Evolutionary conservation across 2,329 filamentous ascomycete species (phyloP).

Genomic region (Harringtonia lauricola): DNA sequence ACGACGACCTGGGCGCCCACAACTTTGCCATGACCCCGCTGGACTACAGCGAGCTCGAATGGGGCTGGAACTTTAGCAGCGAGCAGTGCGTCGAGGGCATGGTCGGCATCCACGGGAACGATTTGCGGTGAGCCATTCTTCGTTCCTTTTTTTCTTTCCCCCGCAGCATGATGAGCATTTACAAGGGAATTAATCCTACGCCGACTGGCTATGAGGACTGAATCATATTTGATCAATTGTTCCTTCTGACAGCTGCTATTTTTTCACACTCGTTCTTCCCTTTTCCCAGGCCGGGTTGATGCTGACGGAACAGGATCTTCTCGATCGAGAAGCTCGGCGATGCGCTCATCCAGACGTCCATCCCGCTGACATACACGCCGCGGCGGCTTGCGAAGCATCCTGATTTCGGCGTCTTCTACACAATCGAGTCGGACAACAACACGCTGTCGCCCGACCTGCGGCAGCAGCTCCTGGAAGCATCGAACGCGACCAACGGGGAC

Average conservation of each 20-base stretch:
- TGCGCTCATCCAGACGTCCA: constrained; percentile 76
- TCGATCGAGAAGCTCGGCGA: constrained; percentile 78
- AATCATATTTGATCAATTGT: constrained; percentile 73
- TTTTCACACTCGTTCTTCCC: neutral
- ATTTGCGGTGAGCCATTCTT: constrained; percentile 55
- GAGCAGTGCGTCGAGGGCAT: constrained; percentile 90
- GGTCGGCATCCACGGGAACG: constrained; percentile 85
- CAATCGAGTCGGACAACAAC: constrained; percentile 88
- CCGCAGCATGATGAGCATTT: constrained; percentile 43
- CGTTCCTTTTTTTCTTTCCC: constrained; percentile 30
- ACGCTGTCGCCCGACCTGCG: constrained; percentile 72
- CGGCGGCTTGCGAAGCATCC: constrained; percentile 81
- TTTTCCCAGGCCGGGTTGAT: constrained; percentile 3
- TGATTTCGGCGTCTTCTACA: constrained; percentile 81
- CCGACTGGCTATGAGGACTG: constrained; percentile 42
- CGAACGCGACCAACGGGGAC: constrained; percentile 60
- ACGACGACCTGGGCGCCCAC: constrained; percentile 77
- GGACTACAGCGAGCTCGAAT: constrained; percentile 79
- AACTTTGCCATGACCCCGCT: constrained; percentile 88
- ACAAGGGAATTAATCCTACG: constrained; percentile 44
- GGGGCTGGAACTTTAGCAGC: constrained; percentile 93
- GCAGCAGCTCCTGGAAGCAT: constrained; percentile 62
- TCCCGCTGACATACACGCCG: constrained; percentile 82
- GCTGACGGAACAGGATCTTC: constrained; percentile 59
- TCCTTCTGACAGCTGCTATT: constrained; percentile 68